These are phyloP conservation scores for Ustilago curta DNA, from an alignment of 1,284 basidiomycete genomes.

Conservation along the genomic window DNA sequence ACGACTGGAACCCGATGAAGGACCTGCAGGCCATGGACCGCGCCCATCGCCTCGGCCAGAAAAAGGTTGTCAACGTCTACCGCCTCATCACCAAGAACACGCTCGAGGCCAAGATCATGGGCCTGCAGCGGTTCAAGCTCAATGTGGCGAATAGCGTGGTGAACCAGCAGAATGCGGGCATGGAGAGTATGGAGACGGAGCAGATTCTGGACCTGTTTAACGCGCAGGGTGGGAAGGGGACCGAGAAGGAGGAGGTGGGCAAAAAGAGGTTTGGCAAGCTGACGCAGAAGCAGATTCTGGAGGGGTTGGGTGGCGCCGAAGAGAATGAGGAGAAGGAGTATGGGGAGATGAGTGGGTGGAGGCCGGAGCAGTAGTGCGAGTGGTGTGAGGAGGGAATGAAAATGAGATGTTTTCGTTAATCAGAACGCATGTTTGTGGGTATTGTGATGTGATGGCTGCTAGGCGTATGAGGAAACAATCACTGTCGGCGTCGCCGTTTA, in stretches of 20 bases:
- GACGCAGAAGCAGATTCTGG: conserved; percentile 70
- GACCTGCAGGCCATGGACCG: conserved; percentile 99
- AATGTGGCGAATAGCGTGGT: conserved; percentile 97
- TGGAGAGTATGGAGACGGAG: conserved; percentile 96
- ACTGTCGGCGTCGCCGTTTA: not conserved
- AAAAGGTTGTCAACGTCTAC: conserved; percentile 99
- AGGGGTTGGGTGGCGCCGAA: conserved; percentile 66
- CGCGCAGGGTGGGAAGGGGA: conserved; percentile 27
- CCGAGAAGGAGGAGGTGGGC: conserved; percentile 1
- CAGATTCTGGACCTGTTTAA: conserved; percentile 93
- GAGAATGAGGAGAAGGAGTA: conserved; percentile 69
- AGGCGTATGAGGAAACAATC: not conserved
- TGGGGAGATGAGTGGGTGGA: conserved; percentile 59
- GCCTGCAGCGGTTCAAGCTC: conserved; percentile 94
- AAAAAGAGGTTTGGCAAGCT: conserved; percentile 56
- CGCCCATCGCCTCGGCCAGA: conserved; percentile 97
- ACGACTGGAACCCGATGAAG: conserved; percentile 99
- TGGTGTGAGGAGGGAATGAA: too few relatives aligned
- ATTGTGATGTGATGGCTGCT: too few relatives aligned
- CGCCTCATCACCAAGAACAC: conserved; percentile 96
- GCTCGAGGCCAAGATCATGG: conserved; percentile 99
- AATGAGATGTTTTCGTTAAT: too few relatives aligned
- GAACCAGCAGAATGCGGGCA: conserved; percentile 93
- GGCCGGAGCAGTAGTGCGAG: conserved; percentile 27
- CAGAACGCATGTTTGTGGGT: too few relatives aligned